Evolutionary conservation across 2,329 filamentous ascomycete species (phyloP), one percentile per base, ranked within the genome.

Genomic region (Diplocarpon mali): DNA sequence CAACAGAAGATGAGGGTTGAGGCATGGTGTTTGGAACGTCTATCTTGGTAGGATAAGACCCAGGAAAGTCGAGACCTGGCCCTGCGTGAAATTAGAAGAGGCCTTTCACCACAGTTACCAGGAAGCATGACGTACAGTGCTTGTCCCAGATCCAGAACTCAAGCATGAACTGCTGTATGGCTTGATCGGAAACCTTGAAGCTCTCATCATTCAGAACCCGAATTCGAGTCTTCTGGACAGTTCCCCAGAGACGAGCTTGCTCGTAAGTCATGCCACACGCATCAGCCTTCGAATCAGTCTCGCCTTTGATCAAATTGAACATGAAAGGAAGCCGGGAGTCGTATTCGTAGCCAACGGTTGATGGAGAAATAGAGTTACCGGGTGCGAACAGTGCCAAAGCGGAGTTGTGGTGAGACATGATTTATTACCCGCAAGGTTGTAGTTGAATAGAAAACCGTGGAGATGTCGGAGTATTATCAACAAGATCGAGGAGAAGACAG

Each of bases 91-190:
- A 17, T 45, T n/a, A 36, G 30, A 5, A 8, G 36, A 9, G 12
- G 11, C 2, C 15, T 13, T 8, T 7, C 9, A 17, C n/a, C 7
- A n/a, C 4, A 10, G n/a, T 5, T 2, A 5, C n/a, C 14, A 9
- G 20, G 11, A 6, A 12, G 7, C 29, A 30, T 24, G 6, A 29
- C 42, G 2, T 45, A 45, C 42, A 45, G 13, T 29, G 34, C 14
- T 12, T 29, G 14, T 30, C 32, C 42, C 42, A 45, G 6, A 36
- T 20, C 31, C 36, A 30, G 7, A 35, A 11, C 32, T 45, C 42
- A 2, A 45, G 15, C 28, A 17, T 29, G 37, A 39, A 30, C 29
- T 45, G 42, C 12, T 39, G 36, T 24, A 44, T 32, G 14, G 42
- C 29, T 5, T 35, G 35, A 54, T 34, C 17, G 12, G 35, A 17